Percentiles rank a stretch among this genome's conserved stretches.
Evolutionary conservation across 805 yeast species (phyloP).

Genomic region (Metschnikowia anglica): DNA sequence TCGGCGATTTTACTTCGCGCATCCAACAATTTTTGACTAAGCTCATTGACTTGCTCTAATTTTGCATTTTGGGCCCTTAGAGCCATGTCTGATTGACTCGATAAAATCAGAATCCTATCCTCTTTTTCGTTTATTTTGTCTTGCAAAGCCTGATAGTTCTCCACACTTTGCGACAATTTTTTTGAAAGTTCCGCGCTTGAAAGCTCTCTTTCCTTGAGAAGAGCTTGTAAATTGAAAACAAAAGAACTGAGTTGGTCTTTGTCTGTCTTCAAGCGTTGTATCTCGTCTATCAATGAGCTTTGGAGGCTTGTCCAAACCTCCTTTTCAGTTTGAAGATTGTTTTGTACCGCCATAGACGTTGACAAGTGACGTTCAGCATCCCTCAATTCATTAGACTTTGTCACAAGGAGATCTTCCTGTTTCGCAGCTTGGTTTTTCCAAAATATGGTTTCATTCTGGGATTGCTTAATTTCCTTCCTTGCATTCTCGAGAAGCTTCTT

Average conservation of each 20-base stretch:
- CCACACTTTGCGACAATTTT: slow-evolving; percentile 49
- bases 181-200: slow-evolving; percentile 49
- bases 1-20: slow-evolving; percentile 43
- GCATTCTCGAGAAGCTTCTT: slow-evolving; percentile 31
- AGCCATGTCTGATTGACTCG: slow-evolving; percentile 57
- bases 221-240: slow-evolving; percentile 57
- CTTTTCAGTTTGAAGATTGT: slow-evolving; percentile 55
- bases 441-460: slow-evolving; percentile 32
- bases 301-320: slow-evolving; percentile 50
- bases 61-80: slow-evolving; percentile 53
- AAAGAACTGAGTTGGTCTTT: slow-evolving; percentile 55
- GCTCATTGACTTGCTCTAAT: slow-evolving; percentile 54
- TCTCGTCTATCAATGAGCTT: slow-evolving; percentile 51
- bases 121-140: slow-evolving; percentile 53
- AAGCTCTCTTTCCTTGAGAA: slow-evolving; percentile 60
- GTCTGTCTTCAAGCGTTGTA: slow-evolving; percentile 54
- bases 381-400: slow-evolving; percentile 50
- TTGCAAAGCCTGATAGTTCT: slow-evolving; percentile 45
- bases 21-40: slow-evolving; percentile 45
- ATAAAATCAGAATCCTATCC: slow-evolving; percentile 47
- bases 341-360: slow-evolving; percentile 43
- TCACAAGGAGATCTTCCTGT: slow-evolving; percentile 35
- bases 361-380: slow-evolving; percentile 49
- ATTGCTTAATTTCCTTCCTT: slow-evolving; percentile 28
- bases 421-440: slow-evolving; percentile 44